Evolutionary conservation across 2,329 filamentous ascomycete genomes (phyloP), one percentile per base, ranked within the genome.

Genomic region (Colletotrichum sp.): DNA sequence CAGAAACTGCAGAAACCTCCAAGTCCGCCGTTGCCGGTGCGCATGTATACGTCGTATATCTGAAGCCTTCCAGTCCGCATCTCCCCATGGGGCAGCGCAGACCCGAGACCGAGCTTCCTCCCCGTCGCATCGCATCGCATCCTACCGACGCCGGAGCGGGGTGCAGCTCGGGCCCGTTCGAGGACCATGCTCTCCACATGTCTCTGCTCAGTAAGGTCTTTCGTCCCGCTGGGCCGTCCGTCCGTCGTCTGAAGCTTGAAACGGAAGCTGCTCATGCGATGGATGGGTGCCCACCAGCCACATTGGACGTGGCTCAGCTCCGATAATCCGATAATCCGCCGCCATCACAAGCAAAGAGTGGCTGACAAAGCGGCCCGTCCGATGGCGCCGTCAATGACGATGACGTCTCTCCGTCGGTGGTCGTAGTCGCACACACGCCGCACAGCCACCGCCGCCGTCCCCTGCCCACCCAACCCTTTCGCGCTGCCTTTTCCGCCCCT

Each of bases 301-400:
- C 15, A 22, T 8, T 66, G 8, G n/a, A 25, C 16, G 15, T 66
- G 62, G 32, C 62, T 18, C 32, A 64, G 60, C 7, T 25, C 18
- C 32, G 28, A 22, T 22, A 22, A 36, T 36, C 8, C 60, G n/a
- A 34, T 64, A 32, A 36, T 32, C 61, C n/a, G 61, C 58, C 13
- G 22, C n/a, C 27, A 16, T 18, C 8, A 52, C 15, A 48, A 48
- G 15, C 10, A 18, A 28, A 18, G 13, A 27, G 2, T 7, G 55
- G 55, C 55, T 58, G 55, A 58, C 55, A 58, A 58, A 58, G 55
- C 55, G 22, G 55, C 16, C 56, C 28, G 39, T 74, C 30, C 48
- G 71, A 74, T 70, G 61, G 52, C 52, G 43, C 58, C n/a, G 52
- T 66, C 61, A 52, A 55, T 55, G 55, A 56, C 69, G 70, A 73